These are phyloP conservation scores for Eimeria maxima DNA, from an alignment of 169 alveolate genomes.

Conservation along the genomic window DNA sequence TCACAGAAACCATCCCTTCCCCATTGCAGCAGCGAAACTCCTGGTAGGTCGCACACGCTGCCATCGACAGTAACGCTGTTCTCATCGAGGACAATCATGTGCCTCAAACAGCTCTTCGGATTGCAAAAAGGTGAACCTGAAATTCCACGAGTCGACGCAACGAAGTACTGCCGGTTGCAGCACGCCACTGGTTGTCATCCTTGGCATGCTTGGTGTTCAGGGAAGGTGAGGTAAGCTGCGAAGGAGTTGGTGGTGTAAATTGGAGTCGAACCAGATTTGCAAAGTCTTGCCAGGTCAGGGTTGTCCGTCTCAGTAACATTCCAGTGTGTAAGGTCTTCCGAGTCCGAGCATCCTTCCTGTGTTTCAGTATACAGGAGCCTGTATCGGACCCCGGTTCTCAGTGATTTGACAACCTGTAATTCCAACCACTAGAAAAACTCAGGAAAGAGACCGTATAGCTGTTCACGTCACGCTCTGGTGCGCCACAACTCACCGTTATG, in stretches of 20 bases:
- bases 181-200: neutral
- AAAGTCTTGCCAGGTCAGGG: slow-evolving; percentile 65
- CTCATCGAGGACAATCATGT: slow-evolving; percentile 57
- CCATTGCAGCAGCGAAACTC: slow-evolving; percentile 74
- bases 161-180: neutral
- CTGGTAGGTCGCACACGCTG: slow-evolving; percentile 60
- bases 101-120: slow-evolving; percentile 71
- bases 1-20: slow-evolving; percentile 76
- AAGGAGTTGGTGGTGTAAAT: neutral
- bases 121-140: slow-evolving; percentile 72
- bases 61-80: slow-evolving; percentile 53
- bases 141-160: neutral
- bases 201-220: neutral
- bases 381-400: neutral
- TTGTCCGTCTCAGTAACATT: slow-evolving; percentile 54
- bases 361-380: neutral
- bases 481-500: slow-evolving; percentile 35
- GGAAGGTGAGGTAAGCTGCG: neutral
- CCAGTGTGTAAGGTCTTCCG: slow-evolving; percentile 62
- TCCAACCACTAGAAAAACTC: neutral
- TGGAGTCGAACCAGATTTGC: slow-evolving; percentile 57
- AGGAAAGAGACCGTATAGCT: neutral
- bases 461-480: neutral
- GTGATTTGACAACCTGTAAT: neutral
- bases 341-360: slow-evolving; percentile 79